phyloP scores from a whole-genome alignment of 352 stramenopile species.

The Globisporangium solare region DNA sequence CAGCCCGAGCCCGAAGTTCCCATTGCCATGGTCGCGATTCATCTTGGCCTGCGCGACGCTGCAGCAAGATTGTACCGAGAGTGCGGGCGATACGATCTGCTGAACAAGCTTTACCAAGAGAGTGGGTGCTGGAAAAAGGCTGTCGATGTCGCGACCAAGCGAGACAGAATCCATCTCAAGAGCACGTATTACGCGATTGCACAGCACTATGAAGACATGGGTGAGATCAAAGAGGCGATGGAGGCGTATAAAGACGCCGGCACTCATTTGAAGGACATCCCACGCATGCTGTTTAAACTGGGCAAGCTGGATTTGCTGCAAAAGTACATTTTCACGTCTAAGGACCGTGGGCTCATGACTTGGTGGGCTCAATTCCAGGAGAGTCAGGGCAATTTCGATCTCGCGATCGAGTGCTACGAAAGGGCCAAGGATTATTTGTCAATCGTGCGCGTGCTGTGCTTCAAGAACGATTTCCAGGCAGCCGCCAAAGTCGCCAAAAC shows the following conservation, averaged over 20 bases:
- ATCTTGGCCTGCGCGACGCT: slow-evolving; percentile 90
- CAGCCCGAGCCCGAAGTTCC: slow-evolving; percentile 73
- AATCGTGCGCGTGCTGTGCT: slow-evolving; percentile 90
- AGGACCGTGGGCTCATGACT: slow-evolving; percentile 82
- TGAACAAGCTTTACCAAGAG: slow-evolving; percentile 91
- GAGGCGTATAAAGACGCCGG: slow-evolving; percentile 89
- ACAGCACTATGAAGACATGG: slow-evolving; percentile 87
- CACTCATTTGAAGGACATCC: slow-evolving; percentile 89
- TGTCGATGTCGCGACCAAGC: slow-evolving; percentile 80
- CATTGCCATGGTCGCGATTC: slow-evolving; percentile 91
- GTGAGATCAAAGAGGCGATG: slow-evolving; percentile 87
- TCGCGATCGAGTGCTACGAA: slow-evolving; percentile 87
- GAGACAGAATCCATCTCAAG: slow-evolving; percentile 91
- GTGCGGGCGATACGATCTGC: slow-evolving; percentile 88
- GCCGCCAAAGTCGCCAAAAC: slow-evolving; percentile 86
- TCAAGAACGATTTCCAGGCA: slow-evolving; percentile 82
- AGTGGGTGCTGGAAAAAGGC: slow-evolving; percentile 91
- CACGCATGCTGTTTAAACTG: slow-evolving; percentile 90
- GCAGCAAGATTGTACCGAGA: slow-evolving; percentile 89
- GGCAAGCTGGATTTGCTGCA: slow-evolving; percentile 88
- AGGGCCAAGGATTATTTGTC: slow-evolving; percentile 85
- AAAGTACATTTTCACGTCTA: slow-evolving; percentile 86
- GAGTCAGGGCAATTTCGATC: slow-evolving; percentile 83
- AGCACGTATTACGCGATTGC: slow-evolving; percentile 88
- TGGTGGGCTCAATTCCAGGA: slow-evolving; percentile 95